These are phyloP conservation scores for Pedinophyceae sp. DNA, from an alignment of 139 green algal genomes.

Conservation along the genomic window DNA sequence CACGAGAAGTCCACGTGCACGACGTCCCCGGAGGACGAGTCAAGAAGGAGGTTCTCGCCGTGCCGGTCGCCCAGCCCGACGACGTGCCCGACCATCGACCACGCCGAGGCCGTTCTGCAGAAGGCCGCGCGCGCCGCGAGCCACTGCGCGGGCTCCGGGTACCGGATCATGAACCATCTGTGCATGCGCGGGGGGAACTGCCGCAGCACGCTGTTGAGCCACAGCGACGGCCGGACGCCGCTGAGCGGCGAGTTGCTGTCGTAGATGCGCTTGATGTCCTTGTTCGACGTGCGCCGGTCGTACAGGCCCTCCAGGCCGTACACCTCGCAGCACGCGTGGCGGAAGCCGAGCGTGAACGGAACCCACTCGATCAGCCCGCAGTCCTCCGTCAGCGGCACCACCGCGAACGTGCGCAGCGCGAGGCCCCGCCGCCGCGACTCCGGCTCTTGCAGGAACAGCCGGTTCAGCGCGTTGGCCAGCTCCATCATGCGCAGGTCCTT, in stretches of 20 bases:
- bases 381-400: slow-evolving; percentile 84
- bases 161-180: slow-evolving; percentile 55
- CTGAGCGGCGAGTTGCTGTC: no score
- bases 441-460: slow-evolving; percentile 27
- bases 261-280: slow-evolving; percentile 4
- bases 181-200: slow-evolving; percentile 70
- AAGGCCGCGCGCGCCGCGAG: slow-evolving; percentile 55
- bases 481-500: slow-evolving; percentile 98
- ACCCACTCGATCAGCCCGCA: slow-evolving; percentile 64
- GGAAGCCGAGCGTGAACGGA: slow-evolving; percentile 9
- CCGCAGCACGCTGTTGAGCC: slow-evolving; percentile 44
- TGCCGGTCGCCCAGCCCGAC: slow-evolving; percentile 77
- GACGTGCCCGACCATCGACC: slow-evolving; percentile 53
- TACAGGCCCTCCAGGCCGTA: slow-evolving; percentile 36
- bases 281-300: slow-evolving; percentile 5
- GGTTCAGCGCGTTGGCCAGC: slow-evolving; percentile 36
- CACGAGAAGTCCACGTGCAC: slow-evolving; percentile 93
- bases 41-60: slow-evolving; percentile 90
- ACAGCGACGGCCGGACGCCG: slow-evolving; percentile 4
- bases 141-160: slow-evolving; percentile 71
- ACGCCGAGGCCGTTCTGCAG: slow-evolving; percentile 55
- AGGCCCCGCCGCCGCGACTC: slow-evolving; percentile 47
- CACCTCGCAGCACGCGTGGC: slow-evolving; percentile 38
- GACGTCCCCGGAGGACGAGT: slow-evolving; percentile 31
- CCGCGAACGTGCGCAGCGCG: slow-evolving; percentile 65